Evolutionary conservation across 1,284 basidiomycete genomes (phyloP), one percentile per base, ranked within the genome.

Genomic region (Xanthoconium separans): DNA sequence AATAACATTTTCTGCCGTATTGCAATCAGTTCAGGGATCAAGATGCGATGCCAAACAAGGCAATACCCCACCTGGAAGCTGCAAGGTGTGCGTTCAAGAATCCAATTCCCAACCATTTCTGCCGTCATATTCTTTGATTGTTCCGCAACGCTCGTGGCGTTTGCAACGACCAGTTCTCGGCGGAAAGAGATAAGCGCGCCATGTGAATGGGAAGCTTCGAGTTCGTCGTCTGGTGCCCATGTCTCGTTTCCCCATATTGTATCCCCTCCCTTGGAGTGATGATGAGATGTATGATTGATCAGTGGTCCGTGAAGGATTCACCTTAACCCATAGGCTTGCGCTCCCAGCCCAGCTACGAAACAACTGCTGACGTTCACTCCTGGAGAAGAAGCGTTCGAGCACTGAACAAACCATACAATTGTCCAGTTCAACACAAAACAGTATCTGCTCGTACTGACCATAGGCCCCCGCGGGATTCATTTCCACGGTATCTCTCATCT

Each of bases 281-380:
- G 20, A 6, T 61, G 20, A 64, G 51, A 46, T 20, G 2, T n/a
- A 3, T 29, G 20, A 18, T 37, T 2, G 7, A 24, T 7, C 27
- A 7, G 12, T 24, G 16, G 10, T 11, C 20, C 11, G 36, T 18
- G 24, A 45, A 12, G 15, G 12, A 44, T 54, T 15, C 57, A 84
- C 90, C 82, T 95, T 95, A 59, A 93, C 83, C 92, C 92, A 95
- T 85, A 95, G 85, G 62, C 90, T 93, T 16, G 92, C 93, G 58
- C 91, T 89, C 39, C 96, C 96, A 2, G 93, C 92, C 97, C 96
- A 99, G 62, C 88, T 91, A 36, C 94, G 82, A 78, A 99, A 99
- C 15, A 99, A 78, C 54, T 84, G 87, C 54, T 93, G 93, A 1
- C 96, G 83, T 70, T 99, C 97, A 36, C 83, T 84, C 33, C 93